Conservation (phyloP, 176 grass and related monocot species). For the Carex cristatella region DNA sequence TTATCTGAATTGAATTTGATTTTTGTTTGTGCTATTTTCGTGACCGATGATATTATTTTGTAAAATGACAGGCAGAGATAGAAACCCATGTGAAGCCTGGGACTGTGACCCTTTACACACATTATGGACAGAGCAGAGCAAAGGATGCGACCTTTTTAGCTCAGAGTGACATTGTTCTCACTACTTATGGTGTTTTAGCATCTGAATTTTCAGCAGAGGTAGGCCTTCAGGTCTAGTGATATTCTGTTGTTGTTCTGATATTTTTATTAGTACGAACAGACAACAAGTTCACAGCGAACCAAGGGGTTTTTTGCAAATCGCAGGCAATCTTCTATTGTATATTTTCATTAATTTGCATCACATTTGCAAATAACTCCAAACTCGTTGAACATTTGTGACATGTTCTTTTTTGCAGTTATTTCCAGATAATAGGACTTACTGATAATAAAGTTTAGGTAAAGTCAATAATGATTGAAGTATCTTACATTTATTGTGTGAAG, state of each 20-base stretch:
- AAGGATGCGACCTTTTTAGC: slow-evolving; percentile 66
- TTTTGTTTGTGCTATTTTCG: neutral
- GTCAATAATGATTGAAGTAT: too few relatives aligned
- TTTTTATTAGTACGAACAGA: neutral
- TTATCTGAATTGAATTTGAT: neutral
- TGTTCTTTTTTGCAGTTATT: too few relatives aligned
- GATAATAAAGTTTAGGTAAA: too few relatives aligned
- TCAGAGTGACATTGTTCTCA: slow-evolving; percentile 84
- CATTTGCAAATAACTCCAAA: too few relatives aligned
- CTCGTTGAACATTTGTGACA: too few relatives aligned
- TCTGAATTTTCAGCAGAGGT: slow-evolving; percentile 93
- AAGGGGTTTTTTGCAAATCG: too few relatives aligned
- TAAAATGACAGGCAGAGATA: slow-evolving; percentile 65
- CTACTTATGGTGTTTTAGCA: slow-evolving; percentile 85
- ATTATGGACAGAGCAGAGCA: slow-evolving; percentile 91
- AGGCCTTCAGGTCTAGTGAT: slow-evolving; percentile 30
- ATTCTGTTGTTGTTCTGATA: neutral
- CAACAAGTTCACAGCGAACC: neutral
- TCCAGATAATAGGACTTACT: too few relatives aligned
- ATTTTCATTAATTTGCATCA: too few relatives aligned
- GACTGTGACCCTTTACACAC: slow-evolving; percentile 70
- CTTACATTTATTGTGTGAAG: too few relatives aligned
- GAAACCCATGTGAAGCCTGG: slow-evolving; percentile 67
- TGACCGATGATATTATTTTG: slow-evolving; percentile 9
- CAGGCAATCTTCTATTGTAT: too few relatives aligned